Conservation (phyloP, 169 alveolate genomes). For the Plasmodium chabaudi region DNA sequence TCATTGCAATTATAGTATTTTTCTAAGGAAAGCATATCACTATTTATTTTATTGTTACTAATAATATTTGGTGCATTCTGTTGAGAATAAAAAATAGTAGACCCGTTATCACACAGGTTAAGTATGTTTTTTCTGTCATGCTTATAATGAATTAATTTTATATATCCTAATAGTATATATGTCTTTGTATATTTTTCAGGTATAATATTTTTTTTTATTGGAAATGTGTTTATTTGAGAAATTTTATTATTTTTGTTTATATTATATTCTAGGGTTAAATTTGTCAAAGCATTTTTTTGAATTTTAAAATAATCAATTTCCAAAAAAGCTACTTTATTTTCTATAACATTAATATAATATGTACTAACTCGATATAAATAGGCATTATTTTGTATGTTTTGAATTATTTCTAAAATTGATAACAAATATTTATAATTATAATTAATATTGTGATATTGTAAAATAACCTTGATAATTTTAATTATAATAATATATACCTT, state of each 20-base stretch:
- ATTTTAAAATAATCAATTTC: background rate
- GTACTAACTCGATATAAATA: constrained; percentile 24
- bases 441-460: constrained; percentile 19
- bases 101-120: constrained; percentile 40
- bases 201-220: background rate
- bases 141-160: constrained; percentile 24
- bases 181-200: background rate
- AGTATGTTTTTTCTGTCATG: constrained; percentile 42
- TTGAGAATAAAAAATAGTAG: constrained; percentile 53
- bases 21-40: background rate
- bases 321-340: constrained; percentile 26
- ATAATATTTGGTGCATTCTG: background rate
- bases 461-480: constrained; percentile 23
- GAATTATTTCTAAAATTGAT: constrained; percentile 28
- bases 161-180: background rate
- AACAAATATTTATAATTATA: constrained; percentile 27
- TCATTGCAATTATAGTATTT: constrained; percentile 41
- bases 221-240: constrained; percentile 6
- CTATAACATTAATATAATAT: constrained; percentile 30
- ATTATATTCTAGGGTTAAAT: background rate
- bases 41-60: background rate
- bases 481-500: constrained; percentile 41
- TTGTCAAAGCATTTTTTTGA: background rate
- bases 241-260: background rate
- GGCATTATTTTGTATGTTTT: background rate